Evolutionary conservation across 139 green algal species (phyloP).

Genomic region (Micractinium sp.): DNA sequence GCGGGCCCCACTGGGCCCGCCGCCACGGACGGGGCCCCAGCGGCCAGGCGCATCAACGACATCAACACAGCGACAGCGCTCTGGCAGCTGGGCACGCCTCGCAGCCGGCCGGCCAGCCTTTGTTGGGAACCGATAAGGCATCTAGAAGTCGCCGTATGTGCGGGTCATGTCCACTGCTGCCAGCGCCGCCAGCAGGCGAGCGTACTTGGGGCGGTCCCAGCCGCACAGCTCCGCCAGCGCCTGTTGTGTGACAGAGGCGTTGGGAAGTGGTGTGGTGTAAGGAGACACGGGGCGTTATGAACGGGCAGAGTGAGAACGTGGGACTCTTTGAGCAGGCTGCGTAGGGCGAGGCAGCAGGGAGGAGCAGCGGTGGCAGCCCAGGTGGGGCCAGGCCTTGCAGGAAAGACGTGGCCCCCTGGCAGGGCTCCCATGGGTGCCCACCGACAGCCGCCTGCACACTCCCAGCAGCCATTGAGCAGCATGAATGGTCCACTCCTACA

Average conservation of each 20-base stretch:
- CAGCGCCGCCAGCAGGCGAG: conserved; percentile 19
- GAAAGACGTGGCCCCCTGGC: not conserved
- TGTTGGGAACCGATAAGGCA: too few species aligned
- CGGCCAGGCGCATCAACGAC: not conserved
- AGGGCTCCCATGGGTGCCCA: not conserved
- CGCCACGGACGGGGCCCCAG: too few species aligned
- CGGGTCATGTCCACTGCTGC: conserved; percentile 8
- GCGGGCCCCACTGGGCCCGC: too few species aligned
- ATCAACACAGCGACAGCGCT: not conserved
- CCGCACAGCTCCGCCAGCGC: conserved; percentile 36
- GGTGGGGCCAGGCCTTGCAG: not conserved
- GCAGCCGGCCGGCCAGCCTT: too few species aligned
- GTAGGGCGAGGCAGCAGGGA: too few species aligned
- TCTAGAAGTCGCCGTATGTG: not conserved
- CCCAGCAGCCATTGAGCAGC: too few species aligned
- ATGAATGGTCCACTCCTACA: too few species aligned
- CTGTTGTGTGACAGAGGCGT: not conserved
- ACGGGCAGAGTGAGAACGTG: too few species aligned
- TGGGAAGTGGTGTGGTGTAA: not conserved
- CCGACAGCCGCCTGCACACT: not conserved
- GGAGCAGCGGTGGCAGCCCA: too few species aligned
- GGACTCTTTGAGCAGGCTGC: too few species aligned
- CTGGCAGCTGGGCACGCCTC: not conserved
- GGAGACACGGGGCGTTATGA: too few species aligned
- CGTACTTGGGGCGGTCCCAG: conserved; percentile 17